Evolutionary conservation across 192 early-diverging fungal genomes (phyloP), one percentile per base, ranked within the genome.

Genomic region (Backusella tuberculispora): DNA sequence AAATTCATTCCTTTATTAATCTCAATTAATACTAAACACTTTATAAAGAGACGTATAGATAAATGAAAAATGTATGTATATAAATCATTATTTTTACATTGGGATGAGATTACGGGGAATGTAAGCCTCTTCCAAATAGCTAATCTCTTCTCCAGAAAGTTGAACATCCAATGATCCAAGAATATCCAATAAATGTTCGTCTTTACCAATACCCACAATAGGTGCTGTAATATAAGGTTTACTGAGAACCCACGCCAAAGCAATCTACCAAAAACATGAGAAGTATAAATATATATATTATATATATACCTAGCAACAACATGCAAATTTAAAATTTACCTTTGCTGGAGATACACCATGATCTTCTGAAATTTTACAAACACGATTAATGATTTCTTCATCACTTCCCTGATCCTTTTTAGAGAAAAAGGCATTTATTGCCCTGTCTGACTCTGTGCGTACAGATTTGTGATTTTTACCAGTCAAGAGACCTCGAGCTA

Each of bases 401-500:
- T 40, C 40, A 50, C 19, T 50, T 38, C 14, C 64, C 9, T 34
- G 2, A 6, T 66, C 64, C 26, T 38, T 66, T 34, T 40, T 66
- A 15, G 64, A 29, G 40, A 38, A 66, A 15, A 38, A 38, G 4
- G 8, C 6, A 40, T 66, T 13, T 0, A 66, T 66, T 40, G 24
- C 64, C 1, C n/a, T 6, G n/a, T 66, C 26, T 2, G 24, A 15
- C 29, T 66, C 37, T 9, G 12, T 66, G 29, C 64, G 64, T 0
- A 14, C 12, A n/a, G 64, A 12, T 6, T 29, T 41, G 34, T 64
- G 63, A 34, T n/a, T 71, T 77, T 68, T 74, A 17, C 84, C 76
- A 15, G 82, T 64, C 41, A 88, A 73, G 14, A 81, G n/a, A 12
- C 87, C 86, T 40, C 78, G 70, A 5, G 82, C 83, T 38, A 89